These are phyloP conservation scores for Eucalyptus pauciflora DNA, from an alignment of 345 rosid genomes.

Conservation along the genomic window DNA sequence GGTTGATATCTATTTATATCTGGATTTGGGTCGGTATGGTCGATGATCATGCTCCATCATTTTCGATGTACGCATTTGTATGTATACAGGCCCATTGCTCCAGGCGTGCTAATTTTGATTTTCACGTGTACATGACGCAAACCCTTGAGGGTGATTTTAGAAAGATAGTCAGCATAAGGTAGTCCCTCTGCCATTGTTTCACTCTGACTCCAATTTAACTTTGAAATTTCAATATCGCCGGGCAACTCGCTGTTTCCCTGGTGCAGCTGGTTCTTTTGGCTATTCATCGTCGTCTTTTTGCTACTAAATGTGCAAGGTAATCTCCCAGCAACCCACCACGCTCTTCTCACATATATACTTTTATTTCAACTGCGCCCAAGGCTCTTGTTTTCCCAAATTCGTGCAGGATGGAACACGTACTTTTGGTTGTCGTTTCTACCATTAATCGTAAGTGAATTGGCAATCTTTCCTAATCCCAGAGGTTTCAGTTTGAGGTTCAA, in stretches of 20 bases:
- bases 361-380: not conserved
- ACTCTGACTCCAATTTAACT: not conserved
- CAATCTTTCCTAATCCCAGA: not conserved
- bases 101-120: slow-evolving; percentile 19
- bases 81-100: slow-evolving; percentile 35
- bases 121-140: slow-evolving; percentile 59
- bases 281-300: slow-evolving; percentile 67
- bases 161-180: slow-evolving; percentile 75
- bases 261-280: slow-evolving; percentile 84
- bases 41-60: not conserved
- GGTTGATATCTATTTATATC: not conserved
- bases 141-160: slow-evolving; percentile 54
- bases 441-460: slow-evolving; percentile 40
- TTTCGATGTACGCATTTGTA: not conserved
- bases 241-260: not conserved
- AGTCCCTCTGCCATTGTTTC: not conserved
- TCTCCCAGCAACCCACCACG: not conserved
- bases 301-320: slow-evolving; percentile 66
- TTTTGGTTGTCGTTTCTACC: slow-evolving; percentile 92
- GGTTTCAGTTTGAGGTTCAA: not conserved
- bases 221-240: not conserved
- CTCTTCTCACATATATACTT: not conserved
- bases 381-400: not conserved
- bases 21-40: not conserved
- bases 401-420: slow-evolving; percentile 74